A percentile compares a stretch with the other conserved stretches of the same genome.
phyloP scores from a whole-genome alignment of 2,329 filamentous ascomycete genomes.

The Botrytis aclada region DNA sequence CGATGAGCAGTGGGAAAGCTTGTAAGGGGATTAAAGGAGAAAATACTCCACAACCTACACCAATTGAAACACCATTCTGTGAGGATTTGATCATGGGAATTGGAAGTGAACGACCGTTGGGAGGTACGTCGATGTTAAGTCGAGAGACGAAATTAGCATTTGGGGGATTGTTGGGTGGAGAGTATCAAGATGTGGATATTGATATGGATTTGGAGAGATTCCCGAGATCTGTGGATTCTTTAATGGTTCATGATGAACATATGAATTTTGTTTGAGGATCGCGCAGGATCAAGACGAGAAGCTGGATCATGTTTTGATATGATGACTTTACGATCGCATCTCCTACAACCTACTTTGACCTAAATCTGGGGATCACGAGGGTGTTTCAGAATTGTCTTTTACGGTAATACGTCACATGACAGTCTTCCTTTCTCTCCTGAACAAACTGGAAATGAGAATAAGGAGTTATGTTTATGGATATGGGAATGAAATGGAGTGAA shows the following conservation, averaged over 20 bases:
- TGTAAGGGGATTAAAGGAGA: constrained; percentile 8
- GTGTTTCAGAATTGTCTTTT: background rate
- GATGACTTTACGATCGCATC: background rate
- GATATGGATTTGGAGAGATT: background rate
- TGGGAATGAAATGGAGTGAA: background rate
- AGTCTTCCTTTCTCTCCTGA: background rate
- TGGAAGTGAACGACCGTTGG: background rate
- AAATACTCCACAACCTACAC: constrained; percentile 13
- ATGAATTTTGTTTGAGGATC: background rate
- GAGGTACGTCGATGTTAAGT: constrained; percentile 10
- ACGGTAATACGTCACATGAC: background rate
- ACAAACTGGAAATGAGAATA: background rate
- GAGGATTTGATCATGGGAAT: background rate
- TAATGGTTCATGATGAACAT: background rate
- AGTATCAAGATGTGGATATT: background rate
- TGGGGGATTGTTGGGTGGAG: background rate
- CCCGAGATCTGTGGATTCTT: background rate
- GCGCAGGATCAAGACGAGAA: background rate
- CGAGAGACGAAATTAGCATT: constrained; percentile 10
- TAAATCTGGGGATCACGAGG: background rate
- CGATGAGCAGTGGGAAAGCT: constrained; percentile 12
- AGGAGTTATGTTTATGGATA: background rate
- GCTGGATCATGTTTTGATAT: background rate
- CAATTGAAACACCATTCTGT: constrained; percentile 6
- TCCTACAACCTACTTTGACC: background rate